These are phyloP conservation scores for Lathyrus tuberosus DNA, from an alignment of 306 rosid genomes.

Conservation along the genomic window DNA sequence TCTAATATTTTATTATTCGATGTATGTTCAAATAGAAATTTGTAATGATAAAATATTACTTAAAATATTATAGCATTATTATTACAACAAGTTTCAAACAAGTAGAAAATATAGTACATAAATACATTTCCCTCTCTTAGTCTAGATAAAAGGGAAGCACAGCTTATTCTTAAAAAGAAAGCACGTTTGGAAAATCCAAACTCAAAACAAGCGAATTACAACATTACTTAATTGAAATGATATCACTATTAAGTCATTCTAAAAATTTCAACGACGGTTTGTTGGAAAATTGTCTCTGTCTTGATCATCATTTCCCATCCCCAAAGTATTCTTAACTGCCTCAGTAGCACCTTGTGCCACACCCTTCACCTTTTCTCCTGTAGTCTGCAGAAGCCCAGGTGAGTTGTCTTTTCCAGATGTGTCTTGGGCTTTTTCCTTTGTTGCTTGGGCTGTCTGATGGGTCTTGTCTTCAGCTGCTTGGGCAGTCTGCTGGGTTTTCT, in stretches of 20 bases:
- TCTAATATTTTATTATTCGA: too few species aligned
- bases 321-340: constrained; percentile 59
- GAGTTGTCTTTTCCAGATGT: constrained; percentile 42
- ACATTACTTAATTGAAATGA: too few species aligned
- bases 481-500: constrained; percentile 38
- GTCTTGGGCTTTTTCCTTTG: constrained; percentile 43
- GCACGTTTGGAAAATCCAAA: neutral
- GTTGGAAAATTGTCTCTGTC: neutral
- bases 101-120: neutral
- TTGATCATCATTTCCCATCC: constrained; percentile 47
- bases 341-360: constrained; percentile 56
- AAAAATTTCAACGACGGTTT: neutral
- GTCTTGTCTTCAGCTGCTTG: constrained; percentile 36
- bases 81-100: neutral
- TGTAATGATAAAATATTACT: too few species aligned
- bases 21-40: too few species aligned
- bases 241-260: neutral
- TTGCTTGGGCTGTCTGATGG: constrained; percentile 29
- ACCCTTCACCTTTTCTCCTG: constrained; percentile 62
- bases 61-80: neutral
- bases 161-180: neutral
- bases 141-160: neutral
- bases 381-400: constrained; percentile 51
- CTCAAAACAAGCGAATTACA: neutral
- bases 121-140: neutral